Conservation (phyloP, 2,329 filamentous ascomycete species). For the Pyrenochaeta sp. region DNA sequence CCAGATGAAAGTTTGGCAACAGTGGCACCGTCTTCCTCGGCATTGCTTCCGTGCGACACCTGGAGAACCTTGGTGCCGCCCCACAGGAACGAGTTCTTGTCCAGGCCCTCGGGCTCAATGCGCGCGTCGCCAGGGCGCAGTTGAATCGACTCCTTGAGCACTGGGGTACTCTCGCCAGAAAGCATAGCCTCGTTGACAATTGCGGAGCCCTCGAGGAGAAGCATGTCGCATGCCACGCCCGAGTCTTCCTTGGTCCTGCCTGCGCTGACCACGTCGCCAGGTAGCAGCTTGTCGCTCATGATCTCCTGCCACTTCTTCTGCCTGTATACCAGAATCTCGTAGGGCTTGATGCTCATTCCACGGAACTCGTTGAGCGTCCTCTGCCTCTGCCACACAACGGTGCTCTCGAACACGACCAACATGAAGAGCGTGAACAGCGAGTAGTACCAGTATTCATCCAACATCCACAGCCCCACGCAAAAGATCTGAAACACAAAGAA, state of each 20-base stretch:
- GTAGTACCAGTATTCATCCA: slow-evolving; percentile 99
- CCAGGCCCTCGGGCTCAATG: slow-evolving; percentile 87
- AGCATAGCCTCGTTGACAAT: slow-evolving; percentile 99
- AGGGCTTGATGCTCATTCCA: slow-evolving; percentile 99
- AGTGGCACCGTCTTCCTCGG: slow-evolving; percentile 68
- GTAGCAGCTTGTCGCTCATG: slow-evolving; percentile 88
- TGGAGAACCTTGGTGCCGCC: slow-evolving; percentile 98
- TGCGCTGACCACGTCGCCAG: slow-evolving; percentile 92
- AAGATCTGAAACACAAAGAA: slow-evolving; percentile 99
- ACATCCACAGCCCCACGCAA: slow-evolving; percentile 97
- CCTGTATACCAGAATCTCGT: slow-evolving; percentile 90
- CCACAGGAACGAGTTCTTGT: slow-evolving; percentile 97
- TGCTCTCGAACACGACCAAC: slow-evolving; percentile 97
- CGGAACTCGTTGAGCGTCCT: slow-evolving; percentile 95
- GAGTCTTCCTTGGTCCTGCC: slow-evolving; percentile 95
- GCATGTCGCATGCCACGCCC: slow-evolving; percentile 96
- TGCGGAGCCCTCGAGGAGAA: slow-evolving; percentile 90
- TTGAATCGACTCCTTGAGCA: slow-evolving; percentile 95
- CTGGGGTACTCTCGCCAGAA: slow-evolving; percentile 95
- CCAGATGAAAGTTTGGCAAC: slow-evolving; percentile 76
- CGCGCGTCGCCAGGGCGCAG: slow-evolving; percentile 81
- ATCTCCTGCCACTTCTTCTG: slow-evolving; percentile 88
- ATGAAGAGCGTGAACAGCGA: slow-evolving; percentile 98
- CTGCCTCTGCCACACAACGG: slow-evolving; percentile 98
- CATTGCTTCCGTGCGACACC: slow-evolving; percentile 84